Evolutionary conservation across 2,329 filamentous ascomycete genomes (phyloP), one percentile per base, ranked within the genome.

Genomic region (Microdochium bolleyi): DNA sequence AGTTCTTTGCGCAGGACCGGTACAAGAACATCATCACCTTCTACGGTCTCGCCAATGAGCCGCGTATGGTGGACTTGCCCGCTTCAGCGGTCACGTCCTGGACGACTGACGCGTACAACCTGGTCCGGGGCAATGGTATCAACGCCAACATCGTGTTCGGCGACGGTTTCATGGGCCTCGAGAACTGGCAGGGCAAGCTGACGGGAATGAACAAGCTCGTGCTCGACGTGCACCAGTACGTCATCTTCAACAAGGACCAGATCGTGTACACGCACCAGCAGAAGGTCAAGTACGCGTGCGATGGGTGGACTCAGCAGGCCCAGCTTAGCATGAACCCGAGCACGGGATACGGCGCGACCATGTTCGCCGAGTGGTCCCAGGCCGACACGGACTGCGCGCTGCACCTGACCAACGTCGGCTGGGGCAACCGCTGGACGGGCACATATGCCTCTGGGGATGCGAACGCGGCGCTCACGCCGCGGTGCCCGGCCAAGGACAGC

Each of bases 191-290:
- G 67, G 89, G 89, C 41, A 79, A 88, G 66, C 80, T 97, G 60
- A 81, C 87, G 59, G 77, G 79, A 22, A 80, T 88, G 64, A 77
- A 85, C 49, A 80, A 85, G 57, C 76, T 97, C 58, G 81, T 95
- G 19, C 82, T 99, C n/a, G 94, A 99, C 70, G 94, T 95, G 37
- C 94, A 99, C 71, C 92, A 97, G 70, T 99, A 99, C 69, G 89
- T 95, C 64, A 96, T 96, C 69, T 99, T 99, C 79, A 96, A 99
- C 76, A 82, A 83, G 38, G 84, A 87, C 58, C 89, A 95, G 69
- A 87, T 99, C 64, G 80, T 83, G 49, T 85, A 87, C 64, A 85
- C 85, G 53, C 94, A 97, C 73, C 78, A 85, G 52, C 79, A 85
- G 59, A 96, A 96, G 72, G 79, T 97, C 53, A 77, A 87, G 55